Evolutionary conservation across 2,329 filamentous ascomycete genomes (phyloP), one percentile per base, ranked within the genome.

Genomic region (Parastagonospora avenae): DNA sequence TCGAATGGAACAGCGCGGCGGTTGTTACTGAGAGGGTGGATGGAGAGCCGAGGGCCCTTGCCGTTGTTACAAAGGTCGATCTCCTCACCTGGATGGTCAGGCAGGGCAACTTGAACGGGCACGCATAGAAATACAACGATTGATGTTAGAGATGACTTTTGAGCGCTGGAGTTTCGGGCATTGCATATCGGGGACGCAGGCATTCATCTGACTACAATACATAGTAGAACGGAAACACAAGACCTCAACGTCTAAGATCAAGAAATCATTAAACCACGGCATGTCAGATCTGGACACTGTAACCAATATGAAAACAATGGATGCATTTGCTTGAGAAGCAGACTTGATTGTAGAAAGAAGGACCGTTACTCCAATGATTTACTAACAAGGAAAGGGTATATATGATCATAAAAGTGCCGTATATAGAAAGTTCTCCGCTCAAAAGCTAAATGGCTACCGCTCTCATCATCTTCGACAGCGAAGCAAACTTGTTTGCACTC

Each of bases 1-100:
- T 97, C 60, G 92, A 97, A 77, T 97, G 94, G 92, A 97, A 99
- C 76, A 94, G 90, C 62, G 93, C 94, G 0, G 94, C 94, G 0
- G 86, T 99, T 42, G 91, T 99, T 2, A 99, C 93, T 0, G 92
- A 97, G 74, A 82, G 84, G 62, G 78, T 79, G 10, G 77, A 77
- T 35, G 72, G 78, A 10, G 82, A 83, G 39, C 71, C 86, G 61
- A 95, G 91, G 80, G 92, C 95, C 1, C 80, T 94, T 42, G 94
- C 91, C 7, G 86, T 99, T 8, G 92, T 95, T 7, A 97, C 94
- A 29, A 99, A 99, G 83, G 94, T 99, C 4, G 94, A 99, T 76
- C 75, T 99, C 64, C 76, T 99, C 66, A 92, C 88, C 36, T 99
- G 91, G 88, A 86, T 99, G 84, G 86, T 97, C 1, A 63, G 60